Evolutionary conservation across 768 basidiomycete genomes (phyloP), one percentile per base, ranked within the genome.

Genomic region (Scleroderma bovista): DNA sequence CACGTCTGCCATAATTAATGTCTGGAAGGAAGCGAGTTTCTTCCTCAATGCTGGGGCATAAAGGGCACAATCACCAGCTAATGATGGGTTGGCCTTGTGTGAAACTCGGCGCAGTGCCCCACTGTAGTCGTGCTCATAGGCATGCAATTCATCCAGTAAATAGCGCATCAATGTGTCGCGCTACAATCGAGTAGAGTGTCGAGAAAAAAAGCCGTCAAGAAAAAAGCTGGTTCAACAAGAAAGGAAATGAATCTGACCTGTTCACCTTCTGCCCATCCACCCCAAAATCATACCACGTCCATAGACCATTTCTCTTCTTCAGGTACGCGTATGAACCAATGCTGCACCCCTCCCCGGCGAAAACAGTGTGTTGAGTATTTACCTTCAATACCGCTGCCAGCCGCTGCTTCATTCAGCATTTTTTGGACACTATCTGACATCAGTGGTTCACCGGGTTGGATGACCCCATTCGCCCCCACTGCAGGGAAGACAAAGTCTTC

Each of bases 231-330:
- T 9, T 29, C 26, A 29, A 32, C 33, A 54, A n/a, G n/a, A n/a
- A n/a, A n/a, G n/a, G n/a, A n/a, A n/a, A n/a, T n/a, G n/a, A n/a
- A n/a, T n/a, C 65, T 22, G 34, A 71, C 68, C 47, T 68, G 61
- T 48, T 73, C 71, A 1, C 65, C 64, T 19, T 52, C 53, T n/a
- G 68, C 69, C 73, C 71, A 72, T 22, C 70, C 69, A 15, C 72
- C 73, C 72, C 71, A 74, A 69, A 70, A 73, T 1, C 61, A 54
- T 3, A 73, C 61, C 2, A 38, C 53, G 5, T 44, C 55, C 15
- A 74, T 55, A 0, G 66, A 62, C 73, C 73, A 75, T 1, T 62
- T 52, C 31, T 66, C 47, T 0, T 64, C 63, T 4, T 62, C 12
- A 0, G 67, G 40, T 5, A 20, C 15, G 7, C 9, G 23, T 11